A percentile compares a stretch with the other conserved stretches of the same genome.
Evolutionary conservation across 805 yeast genomes (phyloP).

Genomic region (Pichia pseudocactophila): DNA sequence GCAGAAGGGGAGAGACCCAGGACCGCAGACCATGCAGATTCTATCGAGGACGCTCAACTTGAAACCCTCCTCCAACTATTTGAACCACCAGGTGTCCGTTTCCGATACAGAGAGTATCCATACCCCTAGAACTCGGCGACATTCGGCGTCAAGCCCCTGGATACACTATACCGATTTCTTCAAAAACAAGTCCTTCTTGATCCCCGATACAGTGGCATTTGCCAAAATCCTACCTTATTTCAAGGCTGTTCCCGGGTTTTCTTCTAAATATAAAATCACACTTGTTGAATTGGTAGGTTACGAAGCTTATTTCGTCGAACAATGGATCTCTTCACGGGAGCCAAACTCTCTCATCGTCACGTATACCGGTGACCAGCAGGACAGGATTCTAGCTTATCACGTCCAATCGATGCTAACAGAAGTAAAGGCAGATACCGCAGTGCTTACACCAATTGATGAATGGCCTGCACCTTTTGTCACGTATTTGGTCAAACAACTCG

Average conservation of each 20-base stretch:
- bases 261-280: background rate
- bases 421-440: background rate
- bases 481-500: conserved; percentile 56
- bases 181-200: conserved; percentile 6
- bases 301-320: conserved; percentile 88
- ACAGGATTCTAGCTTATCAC: conserved; percentile 48
- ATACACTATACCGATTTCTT: conserved; percentile 6
- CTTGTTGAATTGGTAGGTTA: conserved; percentile 41
- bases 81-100: too few relatives aligned
- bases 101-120: too few relatives aligned
- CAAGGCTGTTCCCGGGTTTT: background rate
- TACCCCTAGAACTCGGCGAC: too few relatives aligned
- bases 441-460: background rate
- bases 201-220: conserved; percentile 9
- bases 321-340: conserved; percentile 77
- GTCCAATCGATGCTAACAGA: conserved; percentile 11
- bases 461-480: conserved; percentile 48
- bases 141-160: conserved; percentile 5
- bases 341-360: conserved; percentile 64
- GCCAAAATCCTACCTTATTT: conserved; percentile 6
- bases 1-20: background rate
- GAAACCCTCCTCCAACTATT: background rate
- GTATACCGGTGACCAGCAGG: conserved; percentile 76
- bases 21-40: background rate
- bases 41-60: background rate